Evolutionary conservation across 164 flowering plant genomes (phyloP).

Genomic region (Dillenia suffruticosa): DNA sequence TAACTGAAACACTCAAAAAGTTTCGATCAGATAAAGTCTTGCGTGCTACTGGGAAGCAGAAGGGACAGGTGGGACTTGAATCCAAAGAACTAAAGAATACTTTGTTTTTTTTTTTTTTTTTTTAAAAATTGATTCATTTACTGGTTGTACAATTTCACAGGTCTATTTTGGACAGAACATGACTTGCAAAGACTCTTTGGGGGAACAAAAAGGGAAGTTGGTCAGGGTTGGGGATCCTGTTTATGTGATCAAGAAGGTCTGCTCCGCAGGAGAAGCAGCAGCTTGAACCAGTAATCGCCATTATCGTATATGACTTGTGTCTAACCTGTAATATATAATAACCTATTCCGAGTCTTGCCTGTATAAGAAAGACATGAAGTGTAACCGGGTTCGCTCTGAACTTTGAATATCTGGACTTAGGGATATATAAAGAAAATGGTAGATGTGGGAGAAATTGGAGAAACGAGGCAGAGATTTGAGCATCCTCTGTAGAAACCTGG

Average conservation of each 20-base stretch:
- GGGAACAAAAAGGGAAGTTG: conserved; percentile 33
- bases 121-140: no score
- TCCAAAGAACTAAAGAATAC: background rate
- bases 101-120: no score
- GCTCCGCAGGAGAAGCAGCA: conserved; percentile 55
- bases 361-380: no score
- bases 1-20: conserved; percentile 55
- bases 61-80: conserved; percentile 50
- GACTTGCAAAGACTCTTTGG: conserved; percentile 46
- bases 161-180: conserved; percentile 80
- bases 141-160: conserved; percentile 27
- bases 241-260: conserved; percentile 39
- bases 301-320: background rate
- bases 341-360: no score
- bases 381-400: no score
- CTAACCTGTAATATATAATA: no score
- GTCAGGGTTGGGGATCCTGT: conserved; percentile 69
- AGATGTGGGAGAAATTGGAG: no score
- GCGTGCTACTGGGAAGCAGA: conserved; percentile 50
- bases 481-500: no score
- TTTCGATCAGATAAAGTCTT: conserved; percentile 70
- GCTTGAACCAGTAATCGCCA: conserved; percentile 28
- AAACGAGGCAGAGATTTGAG: no score
- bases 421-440: no score
- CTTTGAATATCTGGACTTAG: no score